These are phyloP conservation scores for Sclerotinia trifoliorum DNA, from an alignment of 2,329 filamentous ascomycete genomes.

Conservation along the genomic window DNA sequence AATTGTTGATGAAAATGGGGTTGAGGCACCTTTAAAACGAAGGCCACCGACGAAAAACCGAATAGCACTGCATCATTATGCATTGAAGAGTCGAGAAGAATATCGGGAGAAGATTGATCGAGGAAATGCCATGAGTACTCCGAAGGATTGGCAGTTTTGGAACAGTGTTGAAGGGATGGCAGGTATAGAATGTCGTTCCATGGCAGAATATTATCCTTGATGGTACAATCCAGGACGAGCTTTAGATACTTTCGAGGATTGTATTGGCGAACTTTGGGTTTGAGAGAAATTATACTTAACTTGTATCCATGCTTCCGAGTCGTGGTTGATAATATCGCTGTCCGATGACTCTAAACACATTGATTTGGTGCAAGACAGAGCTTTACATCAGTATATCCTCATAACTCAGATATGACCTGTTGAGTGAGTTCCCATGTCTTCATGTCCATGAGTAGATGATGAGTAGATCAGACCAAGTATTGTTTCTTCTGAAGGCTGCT, in stretches of 20 bases:
- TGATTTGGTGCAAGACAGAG: neutral
- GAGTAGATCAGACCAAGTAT: neutral
- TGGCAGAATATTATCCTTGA: constrained; percentile 35
- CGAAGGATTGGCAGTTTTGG: constrained; percentile 37
- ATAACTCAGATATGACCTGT: neutral
- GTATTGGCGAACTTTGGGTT: neutral
- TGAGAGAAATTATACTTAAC: neutral
- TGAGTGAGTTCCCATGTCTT: neutral
- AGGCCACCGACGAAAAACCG: constrained; percentile 36
- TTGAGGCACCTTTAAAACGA: constrained; percentile 30
- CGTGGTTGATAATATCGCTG: neutral
- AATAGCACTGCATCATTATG: constrained; percentile 41
- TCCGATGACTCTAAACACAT: neutral
- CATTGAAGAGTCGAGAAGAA: constrained; percentile 40
- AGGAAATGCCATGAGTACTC: constrained; percentile 35
- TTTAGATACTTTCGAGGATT: neutral
- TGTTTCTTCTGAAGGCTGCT: neutral
- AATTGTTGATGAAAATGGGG: constrained; percentile 36
- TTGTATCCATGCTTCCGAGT: neutral
- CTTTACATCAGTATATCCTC: neutral
- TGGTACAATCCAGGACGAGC: neutral
- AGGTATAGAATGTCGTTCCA: constrained; percentile 34
- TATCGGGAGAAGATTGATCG: constrained; percentile 38
- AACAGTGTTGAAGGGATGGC: constrained; percentile 35
- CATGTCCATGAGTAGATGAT: neutral